Percentiles rank a stretch among this genome's conserved stretches.
phyloP scores from a whole-genome alignment of 345 rosid genomes.

The Brassica cretica region DNA sequence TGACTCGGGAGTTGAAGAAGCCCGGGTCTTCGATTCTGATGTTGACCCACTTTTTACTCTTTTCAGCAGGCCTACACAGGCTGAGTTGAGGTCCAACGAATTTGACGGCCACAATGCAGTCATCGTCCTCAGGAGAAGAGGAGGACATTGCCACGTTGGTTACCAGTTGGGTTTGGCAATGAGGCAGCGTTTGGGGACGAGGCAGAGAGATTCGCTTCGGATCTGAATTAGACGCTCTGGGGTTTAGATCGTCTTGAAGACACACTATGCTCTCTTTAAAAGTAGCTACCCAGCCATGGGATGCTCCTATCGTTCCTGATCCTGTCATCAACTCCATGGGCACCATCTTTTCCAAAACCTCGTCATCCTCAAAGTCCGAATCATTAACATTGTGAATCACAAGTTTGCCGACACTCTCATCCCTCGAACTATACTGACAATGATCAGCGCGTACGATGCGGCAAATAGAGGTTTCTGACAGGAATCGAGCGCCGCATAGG shows the following conservation, averaged over 20 bases:
- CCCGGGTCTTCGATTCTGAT: neutral
- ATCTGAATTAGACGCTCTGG: neutral
- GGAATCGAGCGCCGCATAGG: neutral
- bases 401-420: neutral
- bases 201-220: constrained; percentile 3
- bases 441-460: neutral
- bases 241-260: constrained; percentile 6
- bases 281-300: constrained; percentile 7
- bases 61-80: neutral
- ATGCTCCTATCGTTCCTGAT: constrained; percentile 4
- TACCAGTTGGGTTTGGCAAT: neutral
- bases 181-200: neutral
- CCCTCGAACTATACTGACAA: neutral
- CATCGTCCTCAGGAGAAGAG: neutral
- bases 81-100: constrained; percentile 9
- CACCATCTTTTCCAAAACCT: neutral
- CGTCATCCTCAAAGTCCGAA: neutral
- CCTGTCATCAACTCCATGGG: neutral
- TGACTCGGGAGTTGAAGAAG: neutral
- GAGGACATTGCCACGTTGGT: neutral
- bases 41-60: neutral
- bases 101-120: neutral
- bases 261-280: neutral
- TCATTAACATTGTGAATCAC: neutral
- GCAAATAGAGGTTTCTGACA: neutral